Percentiles rank a stretch among this genome's conserved stretches.
phyloP scores from a whole-genome alignment of 495 filamentous ascomycete species.

The Trichocladium antarcticum region DNA sequence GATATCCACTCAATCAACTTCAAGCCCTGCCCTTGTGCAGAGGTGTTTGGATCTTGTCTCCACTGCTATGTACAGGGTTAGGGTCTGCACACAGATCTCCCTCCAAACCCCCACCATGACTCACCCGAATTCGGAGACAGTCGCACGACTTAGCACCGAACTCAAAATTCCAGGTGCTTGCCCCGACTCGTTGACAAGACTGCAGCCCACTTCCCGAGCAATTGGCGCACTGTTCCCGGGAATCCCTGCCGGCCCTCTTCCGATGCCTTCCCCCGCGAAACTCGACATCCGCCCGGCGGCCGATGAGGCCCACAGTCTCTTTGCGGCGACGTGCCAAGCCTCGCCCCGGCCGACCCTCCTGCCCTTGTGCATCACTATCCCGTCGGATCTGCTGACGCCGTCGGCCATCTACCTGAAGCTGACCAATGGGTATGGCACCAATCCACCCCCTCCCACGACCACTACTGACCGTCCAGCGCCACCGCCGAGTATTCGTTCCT shows the following conservation, averaged over 20 bases:
- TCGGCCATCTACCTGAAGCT: conserved; percentile 86
- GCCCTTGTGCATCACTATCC: conserved; percentile 73
- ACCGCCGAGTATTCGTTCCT: conserved; percentile 71
- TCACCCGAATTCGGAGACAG: conserved; percentile 7
- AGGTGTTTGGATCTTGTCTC: not conserved
- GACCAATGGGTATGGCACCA: conserved; percentile 22
- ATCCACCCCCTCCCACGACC: not conserved
- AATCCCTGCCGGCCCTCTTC: conserved; percentile 36
- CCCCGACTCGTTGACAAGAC: not conserved
- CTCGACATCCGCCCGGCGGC: conserved; percentile 22
- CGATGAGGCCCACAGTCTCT: conserved; percentile 18
- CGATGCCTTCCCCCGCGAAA: conserved; percentile 17
- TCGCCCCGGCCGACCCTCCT: conserved; percentile 55
- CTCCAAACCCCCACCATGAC: not conserved
- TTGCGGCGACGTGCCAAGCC: conserved; percentile 19
- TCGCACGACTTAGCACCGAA: conserved; percentile 1
- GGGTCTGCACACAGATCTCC: not conserved
- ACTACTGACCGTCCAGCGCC: conserved; percentile 35
- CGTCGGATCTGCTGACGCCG: conserved; percentile 85
- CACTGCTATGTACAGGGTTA: not conserved
- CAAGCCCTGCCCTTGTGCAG: too few relatives aligned
- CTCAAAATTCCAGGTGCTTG: not conserved
- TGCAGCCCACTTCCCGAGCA: not conserved
- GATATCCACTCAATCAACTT: too few relatives aligned
- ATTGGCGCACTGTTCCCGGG: conserved; percentile 25